A percentile compares a stretch with the other conserved stretches of the same genome.
Evolutionary conservation across 768 basidiomycete species (phyloP).

Genomic region (Cystobasidium onofrii): DNA sequence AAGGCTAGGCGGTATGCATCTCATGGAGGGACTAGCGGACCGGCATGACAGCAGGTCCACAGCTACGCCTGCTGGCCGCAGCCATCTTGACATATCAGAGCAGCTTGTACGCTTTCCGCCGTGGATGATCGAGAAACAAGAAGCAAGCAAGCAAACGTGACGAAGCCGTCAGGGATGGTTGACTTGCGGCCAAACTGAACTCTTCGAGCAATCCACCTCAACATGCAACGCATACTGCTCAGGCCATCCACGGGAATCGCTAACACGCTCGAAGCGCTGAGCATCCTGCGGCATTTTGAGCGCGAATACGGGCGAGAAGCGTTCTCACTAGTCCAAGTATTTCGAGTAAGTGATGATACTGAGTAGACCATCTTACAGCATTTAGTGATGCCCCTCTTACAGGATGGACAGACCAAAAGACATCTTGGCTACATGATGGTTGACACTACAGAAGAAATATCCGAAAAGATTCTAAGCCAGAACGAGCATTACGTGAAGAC

Average conservation of each 20-base stretch:
- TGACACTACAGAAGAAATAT: not conserved
- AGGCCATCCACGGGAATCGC: constrained; percentile 3
- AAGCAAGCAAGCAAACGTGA: not conserved
- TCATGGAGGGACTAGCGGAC: not conserved
- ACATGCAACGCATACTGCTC: constrained; percentile 7
- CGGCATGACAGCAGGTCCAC: not conserved
- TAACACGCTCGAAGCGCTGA: constrained; percentile 23
- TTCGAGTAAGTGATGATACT: not conserved
- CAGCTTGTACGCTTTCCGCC: not conserved
- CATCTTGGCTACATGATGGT: constrained; percentile 1
- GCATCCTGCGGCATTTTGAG: constrained; percentile 13
- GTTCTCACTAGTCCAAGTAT: not conserved
- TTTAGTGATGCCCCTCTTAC: no score
- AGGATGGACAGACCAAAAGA: constrained; percentile 12
- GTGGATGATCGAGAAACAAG: not conserved
- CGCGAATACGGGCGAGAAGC: not conserved
- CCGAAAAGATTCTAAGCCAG: not conserved
- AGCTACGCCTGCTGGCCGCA: not conserved
- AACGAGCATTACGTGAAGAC: constrained; percentile 1
- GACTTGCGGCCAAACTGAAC: no score
- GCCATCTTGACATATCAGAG: not conserved
- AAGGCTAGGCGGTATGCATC: not conserved
- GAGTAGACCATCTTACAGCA: no score
- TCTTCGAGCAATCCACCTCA: not conserved
- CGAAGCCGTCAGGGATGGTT: no score